Conservation (phyloP, 768 basidiomycete species). For the Lactarius sp. region DNA sequence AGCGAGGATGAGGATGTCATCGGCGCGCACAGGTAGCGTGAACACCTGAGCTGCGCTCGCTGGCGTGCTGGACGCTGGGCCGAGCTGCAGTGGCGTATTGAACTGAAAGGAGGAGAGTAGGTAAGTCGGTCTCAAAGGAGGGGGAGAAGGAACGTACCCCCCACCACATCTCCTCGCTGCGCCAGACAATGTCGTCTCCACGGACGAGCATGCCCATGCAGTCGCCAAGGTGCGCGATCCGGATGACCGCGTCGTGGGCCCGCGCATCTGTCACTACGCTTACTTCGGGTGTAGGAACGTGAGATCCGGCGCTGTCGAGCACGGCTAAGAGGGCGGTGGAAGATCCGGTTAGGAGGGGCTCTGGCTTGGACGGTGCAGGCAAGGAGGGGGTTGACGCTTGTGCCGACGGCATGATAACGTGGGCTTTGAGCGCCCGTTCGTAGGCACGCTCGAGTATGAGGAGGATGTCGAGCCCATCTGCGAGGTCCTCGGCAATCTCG, state of each 20-base stretch:
- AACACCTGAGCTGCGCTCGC: constrained; percentile 67
- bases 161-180: constrained; percentile 94
- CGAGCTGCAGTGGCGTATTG: constrained; percentile 63
- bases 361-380: constrained; percentile 14
- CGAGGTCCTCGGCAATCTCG: constrained; percentile 53
- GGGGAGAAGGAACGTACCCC: constrained; percentile 40
- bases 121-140: constrained; percentile 1
- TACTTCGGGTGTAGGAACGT: constrained; percentile 35
- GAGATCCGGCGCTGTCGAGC: constrained; percentile 36
- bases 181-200: constrained; percentile 72
- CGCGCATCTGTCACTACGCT: constrained; percentile 36
- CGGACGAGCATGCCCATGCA: constrained; percentile 86
- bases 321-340: constrained; percentile 66
- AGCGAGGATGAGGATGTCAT: constrained; percentile 77
- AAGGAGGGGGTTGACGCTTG: constrained; percentile 19
- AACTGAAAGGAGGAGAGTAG: constrained; percentile 34
- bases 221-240: constrained; percentile 83
- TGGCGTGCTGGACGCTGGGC: constrained; percentile 54
- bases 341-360: constrained; percentile 53
- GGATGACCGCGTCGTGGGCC: constrained; percentile 52
- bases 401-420: constrained; percentile 38
- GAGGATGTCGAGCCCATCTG: constrained; percentile 65
- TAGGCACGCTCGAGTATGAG: constrained; percentile 67
- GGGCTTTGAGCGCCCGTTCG: constrained; percentile 57
- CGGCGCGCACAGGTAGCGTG: constrained; percentile 60